Evolutionary conservation across 2,329 filamentous ascomycete species (phyloP).

Genomic region (Neonectria ditissima): DNA sequence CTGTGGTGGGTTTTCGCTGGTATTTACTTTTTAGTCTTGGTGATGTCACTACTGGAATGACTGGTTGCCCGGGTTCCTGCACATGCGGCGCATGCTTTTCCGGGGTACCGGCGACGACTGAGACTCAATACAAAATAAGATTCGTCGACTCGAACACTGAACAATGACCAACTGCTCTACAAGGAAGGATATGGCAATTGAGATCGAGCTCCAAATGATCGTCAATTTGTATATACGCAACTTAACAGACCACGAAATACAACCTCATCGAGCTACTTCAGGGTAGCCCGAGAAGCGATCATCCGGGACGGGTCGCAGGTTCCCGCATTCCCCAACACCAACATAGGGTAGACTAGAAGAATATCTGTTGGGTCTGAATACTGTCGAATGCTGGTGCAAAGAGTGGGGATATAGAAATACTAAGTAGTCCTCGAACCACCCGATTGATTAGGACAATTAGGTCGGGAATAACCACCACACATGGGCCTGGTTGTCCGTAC

Average conservation of each 20-base stretch:
- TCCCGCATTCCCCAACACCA: background rate
- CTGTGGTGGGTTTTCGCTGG: constrained; percentile 18
- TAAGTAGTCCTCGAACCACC: background rate
- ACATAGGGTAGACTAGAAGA: background rate
- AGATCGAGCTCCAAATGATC: background rate
- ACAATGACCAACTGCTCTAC: background rate
- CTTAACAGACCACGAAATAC: background rate
- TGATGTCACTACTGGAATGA: constrained; percentile 38
- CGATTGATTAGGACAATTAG: background rate
- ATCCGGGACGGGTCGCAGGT: background rate
- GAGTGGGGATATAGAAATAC: background rate
- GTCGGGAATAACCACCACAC: background rate
- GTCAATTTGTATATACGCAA: background rate
- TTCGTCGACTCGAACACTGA: background rate
- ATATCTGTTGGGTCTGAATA: no score
- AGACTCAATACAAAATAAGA: background rate
- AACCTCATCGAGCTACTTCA: background rate
- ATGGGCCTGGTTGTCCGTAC: no score
- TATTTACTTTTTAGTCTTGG: constrained; percentile 21
- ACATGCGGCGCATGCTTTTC: constrained; percentile 23
- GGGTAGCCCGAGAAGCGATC: background rate
- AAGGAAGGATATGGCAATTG: constrained; percentile 9
- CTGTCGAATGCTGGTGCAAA: background rate
- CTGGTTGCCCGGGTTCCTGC: constrained; percentile 9
- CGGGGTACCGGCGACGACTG: constrained; percentile 3